A percentile compares a stretch with the other conserved stretches of the same genome.
Evolutionary conservation across 2,329 filamentous ascomycete species (phyloP).

Genomic region (Dryadomyces quercus-mongolicae): DNA sequence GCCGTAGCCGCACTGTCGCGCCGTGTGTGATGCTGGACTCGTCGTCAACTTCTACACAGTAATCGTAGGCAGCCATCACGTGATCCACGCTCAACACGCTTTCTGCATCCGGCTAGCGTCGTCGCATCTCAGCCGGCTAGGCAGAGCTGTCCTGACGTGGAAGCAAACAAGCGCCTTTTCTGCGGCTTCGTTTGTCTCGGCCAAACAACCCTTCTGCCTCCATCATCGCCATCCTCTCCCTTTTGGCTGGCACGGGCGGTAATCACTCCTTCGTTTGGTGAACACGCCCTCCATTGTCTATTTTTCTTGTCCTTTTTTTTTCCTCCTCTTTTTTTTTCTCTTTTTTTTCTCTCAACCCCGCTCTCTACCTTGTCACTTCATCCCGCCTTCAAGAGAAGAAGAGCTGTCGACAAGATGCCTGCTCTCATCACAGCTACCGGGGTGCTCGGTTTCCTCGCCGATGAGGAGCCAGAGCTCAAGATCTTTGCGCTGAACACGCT

Average conservation of each 20-base stretch:
- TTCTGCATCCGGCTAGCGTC: background rate
- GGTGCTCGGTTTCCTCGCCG: constrained; percentile 86
- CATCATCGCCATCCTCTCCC: background rate
- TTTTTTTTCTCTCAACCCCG: background rate
- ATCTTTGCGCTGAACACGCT: constrained; percentile 90
- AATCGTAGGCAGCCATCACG: too few relatives aligned
- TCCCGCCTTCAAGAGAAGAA: background rate
- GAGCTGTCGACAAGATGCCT: constrained; percentile 50
- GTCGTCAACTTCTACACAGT: too few relatives aligned
- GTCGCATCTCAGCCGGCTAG: constrained; percentile 12
- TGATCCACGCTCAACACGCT: background rate
- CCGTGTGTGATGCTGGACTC: too few relatives aligned
- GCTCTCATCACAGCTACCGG: constrained; percentile 89
- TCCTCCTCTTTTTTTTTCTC: background rate
- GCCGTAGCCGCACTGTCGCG: too few relatives aligned
- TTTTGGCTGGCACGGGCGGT: too few relatives aligned
- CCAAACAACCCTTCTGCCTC: constrained; percentile 1
- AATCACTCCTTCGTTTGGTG: too few relatives aligned
- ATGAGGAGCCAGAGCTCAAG: constrained; percentile 88
- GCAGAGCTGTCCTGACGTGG: constrained; percentile 23
- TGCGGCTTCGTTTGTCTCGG: background rate
- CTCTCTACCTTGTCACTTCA: background rate
- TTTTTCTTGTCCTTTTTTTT: background rate
- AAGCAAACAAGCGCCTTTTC: constrained; percentile 1
- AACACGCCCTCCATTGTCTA: background rate